Evolutionary conservation across 306 rosid genomes (phyloP), one percentile per base, ranked within the genome.

Genomic region (Glycine soja): DNA sequence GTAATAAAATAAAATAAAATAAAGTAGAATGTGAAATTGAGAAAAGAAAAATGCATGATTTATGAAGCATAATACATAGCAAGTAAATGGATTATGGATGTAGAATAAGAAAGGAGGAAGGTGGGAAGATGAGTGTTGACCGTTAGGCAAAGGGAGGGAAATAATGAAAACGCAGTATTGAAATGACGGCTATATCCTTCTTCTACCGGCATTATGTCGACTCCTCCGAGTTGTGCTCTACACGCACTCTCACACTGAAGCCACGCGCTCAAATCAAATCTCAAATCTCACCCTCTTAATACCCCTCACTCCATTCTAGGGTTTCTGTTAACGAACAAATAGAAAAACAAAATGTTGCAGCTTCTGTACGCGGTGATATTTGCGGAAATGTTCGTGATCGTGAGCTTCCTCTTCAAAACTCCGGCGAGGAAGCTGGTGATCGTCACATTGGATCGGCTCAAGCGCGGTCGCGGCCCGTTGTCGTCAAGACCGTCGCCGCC

Each of bases 391-490:
- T 66, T 76, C 11, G 70, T 95, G 78, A 86, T 93, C 46, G 16
- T 90, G 14, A 81, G 75, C 38, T 84, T 95, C 0, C 74, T 95
- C 18, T 93, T 93, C 86, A 89, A 74, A 74, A 83, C 89, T 10
- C 97, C 97, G 10, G 40, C 88, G 62, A 88, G 95, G 86, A 90
- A 88, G 90, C 86, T 95, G 0, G 90, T 91, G 18, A 87, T 95
- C 12, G 8, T 95, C 19, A 54, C 70, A 7, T 64, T 95, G 83
- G 95, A 91, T 86, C 86, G 82, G 50, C 15, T 91, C 15, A 95
- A 95, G 92, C 94, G 89, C 0, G 99, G 99, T 2, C 84, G 91
- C 13, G 99, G 93, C 10, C 97, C 2, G 69, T 91, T 32, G 77
- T 93, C 19, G 86, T 91, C 15, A 80, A 84, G 81, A 95, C 92